These are phyloP conservation scores for Physaria fendleri DNA, from an alignment of 345 rosid genomes.

Conservation along the genomic window DNA sequence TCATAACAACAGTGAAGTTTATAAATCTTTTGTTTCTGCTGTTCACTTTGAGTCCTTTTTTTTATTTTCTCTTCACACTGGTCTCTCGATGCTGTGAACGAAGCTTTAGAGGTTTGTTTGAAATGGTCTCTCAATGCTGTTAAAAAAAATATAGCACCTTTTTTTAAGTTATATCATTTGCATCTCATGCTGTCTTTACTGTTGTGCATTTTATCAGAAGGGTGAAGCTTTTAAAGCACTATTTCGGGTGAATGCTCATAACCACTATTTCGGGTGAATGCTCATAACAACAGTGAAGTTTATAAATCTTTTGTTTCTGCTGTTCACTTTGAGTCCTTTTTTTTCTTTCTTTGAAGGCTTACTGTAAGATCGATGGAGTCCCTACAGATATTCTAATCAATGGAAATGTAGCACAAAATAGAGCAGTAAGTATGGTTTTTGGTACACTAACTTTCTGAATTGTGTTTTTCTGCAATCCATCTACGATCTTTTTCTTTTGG, in stretches of 20 bases:
- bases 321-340: not conserved
- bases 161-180: not conserved
- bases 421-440: conserved; percentile 66
- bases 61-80: conserved; percentile 43
- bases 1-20: too few species aligned
- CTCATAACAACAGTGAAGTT: conserved; percentile 56
- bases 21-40: not conserved
- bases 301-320: not conserved
- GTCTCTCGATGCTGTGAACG: conserved; percentile 48
- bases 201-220: conserved; percentile 40
- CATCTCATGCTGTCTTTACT: not conserved
- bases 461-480: not conserved
- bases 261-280: too few species aligned
- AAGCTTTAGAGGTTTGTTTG: conserved; percentile 64
- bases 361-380: conserved; percentile 91
- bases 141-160: too few species aligned
- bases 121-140: too few species aligned
- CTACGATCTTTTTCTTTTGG: not conserved
- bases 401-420: conserved; percentile 67
- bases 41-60: not conserved
- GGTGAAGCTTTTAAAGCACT: conserved; percentile 66
- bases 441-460: not conserved
- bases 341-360: conserved; percentile 47
- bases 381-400: conserved; percentile 65
- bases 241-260: conserved; percentile 82